A percentile compares a stretch with the other conserved stretches of the same genome.
Conservation (phyloP, 2,329 filamentous ascomycete species). For the Myriosclerotinia scirpicola region DNA sequence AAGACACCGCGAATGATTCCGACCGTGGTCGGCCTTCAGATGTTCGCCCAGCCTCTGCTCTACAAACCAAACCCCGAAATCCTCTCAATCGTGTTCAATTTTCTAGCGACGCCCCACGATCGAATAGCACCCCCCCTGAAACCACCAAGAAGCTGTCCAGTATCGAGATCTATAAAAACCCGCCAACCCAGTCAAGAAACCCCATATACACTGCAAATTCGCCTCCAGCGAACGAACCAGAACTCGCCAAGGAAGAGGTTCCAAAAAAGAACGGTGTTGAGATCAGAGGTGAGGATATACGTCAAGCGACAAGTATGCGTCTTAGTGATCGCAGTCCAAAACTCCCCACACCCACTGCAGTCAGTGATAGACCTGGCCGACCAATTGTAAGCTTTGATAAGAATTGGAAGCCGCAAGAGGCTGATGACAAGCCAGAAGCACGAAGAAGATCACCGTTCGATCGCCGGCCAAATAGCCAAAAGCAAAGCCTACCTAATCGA, state of each 20-base stretch:
- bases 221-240: conserved; percentile 38
- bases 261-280: conserved; percentile 72
- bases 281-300: conserved; percentile 82
- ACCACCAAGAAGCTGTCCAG: conserved; percentile 45
- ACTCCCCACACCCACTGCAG: conserved; percentile 82
- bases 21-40: conserved; percentile 33
- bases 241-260: conserved; percentile 38
- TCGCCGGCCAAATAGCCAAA: conserved; percentile 31
- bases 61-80: conserved; percentile 63
- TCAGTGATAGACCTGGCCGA: conserved; percentile 85
- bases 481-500: conserved; percentile 35
- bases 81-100: conserved; percentile 63
- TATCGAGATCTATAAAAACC: conserved; percentile 80
- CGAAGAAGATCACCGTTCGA: conserved; percentile 40
- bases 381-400: conserved; percentile 97
- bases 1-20: conserved; percentile 35
- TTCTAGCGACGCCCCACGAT: conserved; percentile 42
- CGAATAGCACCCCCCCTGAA: conserved; percentile 47
- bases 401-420: conserved; percentile 66
- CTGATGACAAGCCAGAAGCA: conserved; percentile 67
- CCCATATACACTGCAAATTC: conserved; percentile 73
- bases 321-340: conserved; percentile 83
- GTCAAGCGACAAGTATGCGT: conserved; percentile 85
- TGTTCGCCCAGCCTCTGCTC: conserved; percentile 45
- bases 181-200: conserved; percentile 79